Conservation (phyloP, 2,329 filamentous ascomycete genomes). For the Nigrospora oryzae region DNA sequence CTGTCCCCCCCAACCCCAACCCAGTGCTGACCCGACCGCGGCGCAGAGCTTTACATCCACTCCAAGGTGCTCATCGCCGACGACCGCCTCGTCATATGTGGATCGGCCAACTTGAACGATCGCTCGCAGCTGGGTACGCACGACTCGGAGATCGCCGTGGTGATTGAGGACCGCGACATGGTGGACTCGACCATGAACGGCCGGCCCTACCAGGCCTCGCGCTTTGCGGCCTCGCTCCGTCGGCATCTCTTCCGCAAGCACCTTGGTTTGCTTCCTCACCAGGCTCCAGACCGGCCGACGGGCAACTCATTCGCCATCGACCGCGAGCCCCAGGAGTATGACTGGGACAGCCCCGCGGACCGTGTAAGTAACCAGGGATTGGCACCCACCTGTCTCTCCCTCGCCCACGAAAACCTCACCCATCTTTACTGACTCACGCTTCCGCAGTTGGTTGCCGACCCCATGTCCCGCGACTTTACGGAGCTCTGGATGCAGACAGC, state of each 20-base stretch:
- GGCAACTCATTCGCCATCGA: constrained; percentile 71
- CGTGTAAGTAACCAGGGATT: constrained; percentile 11
- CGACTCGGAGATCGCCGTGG: constrained; percentile 83
- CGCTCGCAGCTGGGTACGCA: constrained; percentile 76
- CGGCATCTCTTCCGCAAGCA: constrained; percentile 88
- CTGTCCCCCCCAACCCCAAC: constrained; percentile 26
- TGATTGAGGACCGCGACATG: constrained; percentile 70
- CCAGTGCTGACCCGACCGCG: constrained; percentile 43
- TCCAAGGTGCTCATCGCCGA: constrained; percentile 86
- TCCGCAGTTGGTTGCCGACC: constrained; percentile 57
- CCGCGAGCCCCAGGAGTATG: constrained; percentile 62
- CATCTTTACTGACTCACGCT: too few relatives aligned
- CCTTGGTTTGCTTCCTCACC: constrained; percentile 64
- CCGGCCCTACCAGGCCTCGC: constrained; percentile 59
- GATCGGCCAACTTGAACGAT: constrained; percentile 87
- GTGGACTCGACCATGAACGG: constrained; percentile 69
- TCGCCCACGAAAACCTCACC: too few relatives aligned
- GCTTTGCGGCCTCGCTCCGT: constrained; percentile 72
- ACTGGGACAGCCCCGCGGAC: constrained; percentile 61
- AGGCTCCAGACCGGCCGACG: constrained; percentile 49
- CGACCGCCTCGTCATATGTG: constrained; percentile 76
- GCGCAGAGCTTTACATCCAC: constrained; percentile 59
- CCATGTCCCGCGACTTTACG: constrained; percentile 59
- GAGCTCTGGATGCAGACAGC: constrained; percentile 68
- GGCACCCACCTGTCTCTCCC: too few relatives aligned